phyloP scores from a whole-genome alignment of 257 asterid genomes.

The Misopates orontium region DNA sequence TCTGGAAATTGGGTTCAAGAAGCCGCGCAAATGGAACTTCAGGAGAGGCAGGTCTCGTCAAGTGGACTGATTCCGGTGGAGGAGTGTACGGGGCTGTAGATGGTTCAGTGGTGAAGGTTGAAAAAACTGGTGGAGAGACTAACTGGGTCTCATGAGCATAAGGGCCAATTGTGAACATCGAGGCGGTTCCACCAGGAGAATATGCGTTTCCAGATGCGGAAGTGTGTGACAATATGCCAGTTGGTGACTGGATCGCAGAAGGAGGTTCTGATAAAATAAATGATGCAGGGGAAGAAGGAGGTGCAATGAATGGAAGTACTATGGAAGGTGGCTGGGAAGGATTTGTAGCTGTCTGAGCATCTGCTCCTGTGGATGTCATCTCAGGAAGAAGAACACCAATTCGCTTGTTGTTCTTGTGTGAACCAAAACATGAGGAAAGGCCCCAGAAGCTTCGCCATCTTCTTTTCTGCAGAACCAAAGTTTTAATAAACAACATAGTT shows the following conservation, averaged over 20 bases:
- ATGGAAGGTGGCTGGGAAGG: conserved; percentile 54
- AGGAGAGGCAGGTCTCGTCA: conserved; percentile 94
- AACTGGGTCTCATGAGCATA: conserved; percentile 87
- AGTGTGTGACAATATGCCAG: conserved; percentile 51
- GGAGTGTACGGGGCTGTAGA: conserved; percentile 97
- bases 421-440: conserved; percentile 79
- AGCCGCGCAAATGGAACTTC: conserved; percentile 96
- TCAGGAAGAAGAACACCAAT: conserved; percentile 73
- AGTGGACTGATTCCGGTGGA: conserved; percentile 80
- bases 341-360: conserved; percentile 41
- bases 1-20: too few relatives aligned
- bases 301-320: conserved; percentile 73
- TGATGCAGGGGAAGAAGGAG: conserved; percentile 98
- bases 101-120: conserved; percentile 88
- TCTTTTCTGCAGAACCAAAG: conserved; percentile 54
- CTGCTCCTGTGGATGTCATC: conserved; percentile 39
- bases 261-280: conserved; percentile 84
- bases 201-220: conserved; percentile 67
- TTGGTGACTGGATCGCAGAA: conserved; percentile 78
- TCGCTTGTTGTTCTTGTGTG: conserved; percentile 57
- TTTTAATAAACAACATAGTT: neutral
- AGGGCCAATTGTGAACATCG: conserved; percentile 91
- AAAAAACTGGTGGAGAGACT: conserved; percentile 93
- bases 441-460: conserved; percentile 86
- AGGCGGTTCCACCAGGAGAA: conserved; percentile 81